Percentiles rank a stretch among this genome's conserved stretches.
Conservation (phyloP, 2,329 filamentous ascomycete genomes). For the Fusarium domesticum region DNA sequence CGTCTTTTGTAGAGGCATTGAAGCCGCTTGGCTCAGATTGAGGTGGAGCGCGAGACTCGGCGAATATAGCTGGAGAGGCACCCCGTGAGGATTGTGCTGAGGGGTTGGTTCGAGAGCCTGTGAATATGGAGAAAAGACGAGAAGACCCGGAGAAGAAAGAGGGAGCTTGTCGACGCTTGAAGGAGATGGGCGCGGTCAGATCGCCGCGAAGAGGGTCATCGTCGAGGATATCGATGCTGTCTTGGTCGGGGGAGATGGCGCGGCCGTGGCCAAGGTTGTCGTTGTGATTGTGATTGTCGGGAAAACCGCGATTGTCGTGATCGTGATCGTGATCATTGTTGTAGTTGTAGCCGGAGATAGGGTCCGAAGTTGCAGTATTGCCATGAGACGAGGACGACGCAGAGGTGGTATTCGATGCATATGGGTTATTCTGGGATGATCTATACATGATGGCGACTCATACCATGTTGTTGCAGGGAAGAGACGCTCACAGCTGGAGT, state of each 20-base stretch:
- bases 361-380: no score
- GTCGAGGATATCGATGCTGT: slow-evolving; percentile 41
- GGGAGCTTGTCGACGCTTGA: slow-evolving; percentile 66
- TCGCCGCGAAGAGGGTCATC: slow-evolving; percentile 55
- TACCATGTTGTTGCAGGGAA: slow-evolving; percentile 32
- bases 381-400: slow-evolving; percentile 32
- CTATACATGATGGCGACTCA: slow-evolving; percentile 42
- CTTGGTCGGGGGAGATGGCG: slow-evolving; percentile 4
- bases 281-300: slow-evolving; percentile 38
- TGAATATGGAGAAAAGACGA: slow-evolving; percentile 49
- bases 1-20: slow-evolving; percentile 42
- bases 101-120: slow-evolving; percentile 24
- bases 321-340: slow-evolving; percentile 47
- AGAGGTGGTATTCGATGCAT: slow-evolving; percentile 34
- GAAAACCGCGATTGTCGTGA: slow-evolving; percentile 42
- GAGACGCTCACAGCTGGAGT: slow-evolving; percentile 19
- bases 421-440: slow-evolving; percentile 34
- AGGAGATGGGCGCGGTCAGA: slow-evolving; percentile 57
- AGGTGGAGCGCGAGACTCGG: slow-evolving; percentile 11
- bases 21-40: slow-evolving; percentile 13
- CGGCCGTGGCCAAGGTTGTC: slow-evolving; percentile 20
- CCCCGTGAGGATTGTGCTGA: slow-evolving; percentile 16
- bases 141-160: slow-evolving; percentile 45
- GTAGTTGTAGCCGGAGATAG: slow-evolving; percentile 35
- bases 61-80: slow-evolving; percentile 17